Conservation (phyloP, 441 rosid species). For the Euphorbia celastroides region DNA sequence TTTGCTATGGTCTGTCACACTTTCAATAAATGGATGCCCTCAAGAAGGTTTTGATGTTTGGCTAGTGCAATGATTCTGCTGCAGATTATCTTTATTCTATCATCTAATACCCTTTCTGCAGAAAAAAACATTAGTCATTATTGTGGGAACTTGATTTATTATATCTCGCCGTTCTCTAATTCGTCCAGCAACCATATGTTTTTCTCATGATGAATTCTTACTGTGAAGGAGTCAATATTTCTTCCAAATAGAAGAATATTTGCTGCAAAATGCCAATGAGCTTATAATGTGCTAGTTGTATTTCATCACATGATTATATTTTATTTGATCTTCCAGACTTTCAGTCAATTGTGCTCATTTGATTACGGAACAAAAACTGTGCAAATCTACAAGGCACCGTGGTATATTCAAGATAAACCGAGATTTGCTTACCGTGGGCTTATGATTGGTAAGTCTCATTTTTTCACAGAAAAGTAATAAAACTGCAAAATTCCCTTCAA, state of each 20-base stretch:
- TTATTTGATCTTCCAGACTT: constrained; percentile 53
- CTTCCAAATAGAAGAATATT: neutral
- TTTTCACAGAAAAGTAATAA: constrained; percentile 8
- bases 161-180: neutral
- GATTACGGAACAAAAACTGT: constrained; percentile 66
- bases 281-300: neutral
- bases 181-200: neutral
- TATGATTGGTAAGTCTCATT: constrained; percentile 50
- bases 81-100: neutral
- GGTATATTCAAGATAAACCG: constrained; percentile 86
- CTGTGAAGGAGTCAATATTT: neutral
- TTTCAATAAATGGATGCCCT: neutral
- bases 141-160: neutral
- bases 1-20: neutral
- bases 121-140: neutral
- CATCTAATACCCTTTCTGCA: neutral
- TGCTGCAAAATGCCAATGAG: neutral
- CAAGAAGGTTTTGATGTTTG: neutral
- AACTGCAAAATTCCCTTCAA: constrained; percentile 1
- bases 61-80: neutral
- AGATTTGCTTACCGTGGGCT: constrained; percentile 88
- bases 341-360: constrained; percentile 81
- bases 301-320: constrained; percentile 15
- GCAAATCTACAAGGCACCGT: constrained; percentile 68
- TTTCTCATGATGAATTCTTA: neutral